Conservation (phyloP, 176 grass and related monocot species). For the Tuctoria greenei region DNA sequence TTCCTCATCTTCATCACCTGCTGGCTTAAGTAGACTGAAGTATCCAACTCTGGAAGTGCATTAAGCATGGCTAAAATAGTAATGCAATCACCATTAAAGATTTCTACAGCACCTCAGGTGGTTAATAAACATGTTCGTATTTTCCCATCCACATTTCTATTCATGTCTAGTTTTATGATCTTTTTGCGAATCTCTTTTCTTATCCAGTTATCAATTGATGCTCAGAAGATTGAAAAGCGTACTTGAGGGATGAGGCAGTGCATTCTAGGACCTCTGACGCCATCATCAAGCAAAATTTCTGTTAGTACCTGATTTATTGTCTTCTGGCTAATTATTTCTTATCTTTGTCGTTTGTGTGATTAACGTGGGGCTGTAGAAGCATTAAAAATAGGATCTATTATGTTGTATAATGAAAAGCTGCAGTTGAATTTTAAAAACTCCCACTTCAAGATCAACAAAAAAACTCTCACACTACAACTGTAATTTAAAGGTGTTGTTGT, state of each 20-base stretch:
- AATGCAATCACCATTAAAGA: slow-evolving; percentile 58
- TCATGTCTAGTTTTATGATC: background rate
- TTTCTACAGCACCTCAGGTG: slow-evolving; percentile 59
- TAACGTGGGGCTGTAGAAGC: background rate
- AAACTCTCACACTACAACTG: background rate
- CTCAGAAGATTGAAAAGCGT: slow-evolving; percentile 72
- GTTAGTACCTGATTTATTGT: slow-evolving; percentile 41
- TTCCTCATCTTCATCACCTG: slow-evolving; percentile 20
- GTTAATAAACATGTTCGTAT: slow-evolving; percentile 7
- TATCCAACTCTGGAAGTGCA: slow-evolving; percentile 15
- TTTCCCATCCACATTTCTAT: slow-evolving; percentile 2
- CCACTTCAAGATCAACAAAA: background rate
- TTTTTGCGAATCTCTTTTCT: slow-evolving; percentile 1
- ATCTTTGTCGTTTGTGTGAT: slow-evolving; percentile 21
- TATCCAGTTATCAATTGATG: slow-evolving; percentile 56
- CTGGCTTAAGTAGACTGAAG: slow-evolving; percentile 35
- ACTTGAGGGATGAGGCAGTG: slow-evolving; percentile 57
- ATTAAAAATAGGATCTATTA: background rate
- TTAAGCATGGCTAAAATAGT: slow-evolving; percentile 81
- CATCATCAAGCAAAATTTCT: slow-evolving; percentile 60
- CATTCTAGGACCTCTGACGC: slow-evolving; percentile 65
- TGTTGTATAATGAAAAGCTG: slow-evolving; percentile 1
- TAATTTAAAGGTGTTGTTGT: background rate
- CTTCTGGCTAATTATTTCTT: slow-evolving; percentile 1
- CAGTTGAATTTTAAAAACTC: background rate